Percentiles rank a stretch among this genome's conserved stretches.
Conservation (phyloP, 1,139 yeast species). For the Scheffersomyces quercinus region DNA sequence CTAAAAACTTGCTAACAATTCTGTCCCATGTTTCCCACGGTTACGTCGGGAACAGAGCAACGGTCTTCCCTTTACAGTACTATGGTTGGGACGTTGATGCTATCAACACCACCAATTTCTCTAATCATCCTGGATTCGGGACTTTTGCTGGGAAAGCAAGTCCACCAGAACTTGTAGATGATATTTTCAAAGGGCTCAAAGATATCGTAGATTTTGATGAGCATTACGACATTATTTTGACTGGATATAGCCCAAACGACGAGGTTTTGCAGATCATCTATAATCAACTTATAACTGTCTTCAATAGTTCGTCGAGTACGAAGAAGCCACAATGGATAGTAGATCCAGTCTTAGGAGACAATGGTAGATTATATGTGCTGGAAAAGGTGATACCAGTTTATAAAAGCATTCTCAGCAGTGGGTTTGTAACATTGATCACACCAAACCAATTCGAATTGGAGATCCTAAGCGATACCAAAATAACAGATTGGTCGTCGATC, state of each 20-base stretch:
- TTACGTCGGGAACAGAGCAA: conserved; percentile 20
- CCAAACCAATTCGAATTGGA: conserved; percentile 47
- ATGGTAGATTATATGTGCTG: conserved; percentile 38
- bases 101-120: conserved; percentile 74
- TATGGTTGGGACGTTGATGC: conserved; percentile 86
- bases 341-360: conserved; percentile 45
- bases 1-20: conserved; percentile 26
- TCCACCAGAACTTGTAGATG: conserved; percentile 19
- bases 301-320: conserved; percentile 15
- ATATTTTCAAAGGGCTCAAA: conserved; percentile 25
- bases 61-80: conserved; percentile 72
- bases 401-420: conserved; percentile 23
- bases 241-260: conserved; percentile 73
- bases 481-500: conserved; percentile 23
- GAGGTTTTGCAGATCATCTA: conserved; percentile 51
- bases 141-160: conserved; percentile 24
- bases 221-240: conserved; percentile 59
- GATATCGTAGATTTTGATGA: conserved; percentile 23
- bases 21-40: conserved; percentile 89
- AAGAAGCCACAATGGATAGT: conserved; percentile 30
- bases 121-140: conserved; percentile 86
- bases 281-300: conserved; percentile 29
- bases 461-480: conserved; percentile 23
- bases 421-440: conserved; percentile 33
- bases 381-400: conserved; percentile 33